Evolutionary conservation across 2,329 filamentous ascomycete species (phyloP), one percentile per base, ranked within the genome.

Genomic region (Didymella segeticola): DNA sequence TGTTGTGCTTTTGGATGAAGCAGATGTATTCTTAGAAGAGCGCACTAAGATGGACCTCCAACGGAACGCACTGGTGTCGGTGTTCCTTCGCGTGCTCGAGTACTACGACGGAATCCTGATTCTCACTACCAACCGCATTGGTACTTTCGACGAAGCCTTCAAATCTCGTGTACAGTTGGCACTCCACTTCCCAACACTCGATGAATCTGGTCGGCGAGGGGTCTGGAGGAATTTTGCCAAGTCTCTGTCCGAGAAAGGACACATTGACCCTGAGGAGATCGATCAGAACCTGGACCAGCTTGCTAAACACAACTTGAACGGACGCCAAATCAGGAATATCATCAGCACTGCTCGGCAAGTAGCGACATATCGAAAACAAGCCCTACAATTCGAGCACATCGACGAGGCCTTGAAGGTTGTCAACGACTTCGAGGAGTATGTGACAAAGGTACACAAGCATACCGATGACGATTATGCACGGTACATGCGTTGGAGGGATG

Each of bases 11-110:
- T 31, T 58, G 8, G 56, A 58, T 11, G 51, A 58, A 20, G 51
- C 51, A 10, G 43, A 85, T 50, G 80, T 85, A 12, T 86, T 83
- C 68, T 78, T 86, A 6, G 80, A 84, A 66, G 67, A 78, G 43
- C 78, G 83, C 1, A 56, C 37, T 7, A 26, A 20, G 6, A 34
- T 41, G 1, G 56, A 59, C 26, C 31, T 66, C 14, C 22, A 61
- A 31, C 53, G 63, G 3, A 64, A 66, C 25, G 57, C 60, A 7
- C 46, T 66, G 1, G 61, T 66, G 7, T 60, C 57, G 1, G 57
- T 66, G 6, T 64, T 66, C 25, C 60, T 79, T 1, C 66, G 77
- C 4, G 58, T 68, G 1, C 58, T 79, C 20, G 77, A 79, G 33
- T 78, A 78, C 57, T 79, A 72, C 55, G 57, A 70, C 10, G 77